Evolutionary conservation across 352 stramenopile species (phyloP).

Genomic region (Pythium periplocum): DNA sequence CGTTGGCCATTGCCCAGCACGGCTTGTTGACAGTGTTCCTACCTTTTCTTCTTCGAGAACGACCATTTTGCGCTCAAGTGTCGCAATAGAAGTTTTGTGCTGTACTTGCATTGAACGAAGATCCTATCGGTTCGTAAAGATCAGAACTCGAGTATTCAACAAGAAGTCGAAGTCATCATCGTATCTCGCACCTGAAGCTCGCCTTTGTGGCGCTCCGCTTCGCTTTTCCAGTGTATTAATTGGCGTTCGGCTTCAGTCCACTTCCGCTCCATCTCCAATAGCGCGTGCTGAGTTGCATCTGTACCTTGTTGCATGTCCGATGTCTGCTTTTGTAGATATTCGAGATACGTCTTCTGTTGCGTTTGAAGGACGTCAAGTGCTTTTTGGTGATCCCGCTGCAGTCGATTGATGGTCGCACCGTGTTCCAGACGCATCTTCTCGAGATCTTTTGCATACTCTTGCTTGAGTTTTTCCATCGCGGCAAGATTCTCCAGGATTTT

Average conservation of each 20-base stretch:
- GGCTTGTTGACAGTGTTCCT: conserved; percentile 1
- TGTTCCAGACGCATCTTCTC: conserved; percentile 40
- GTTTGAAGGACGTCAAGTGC: conserved; percentile 37
- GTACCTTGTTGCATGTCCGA: conserved; percentile 18
- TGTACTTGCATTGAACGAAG: too few relatives aligned
- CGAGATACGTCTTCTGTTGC: conserved; percentile 36
- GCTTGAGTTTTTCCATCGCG: conserved; percentile 34
- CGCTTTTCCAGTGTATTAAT: conserved; percentile 31
- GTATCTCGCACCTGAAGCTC: conserved; percentile 33
- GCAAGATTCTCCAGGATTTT: conserved; percentile 27
- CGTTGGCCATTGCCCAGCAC: conserved; percentile 1
- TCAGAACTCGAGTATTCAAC: neutral
- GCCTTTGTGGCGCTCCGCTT: conserved; percentile 25
- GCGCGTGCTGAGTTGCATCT: conserved; percentile 19
- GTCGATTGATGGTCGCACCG: conserved; percentile 23
- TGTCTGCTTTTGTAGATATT: conserved; percentile 46
- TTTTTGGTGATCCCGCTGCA: conserved; percentile 41
- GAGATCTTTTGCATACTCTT: conserved; percentile 36
- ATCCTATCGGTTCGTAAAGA: too few relatives aligned
- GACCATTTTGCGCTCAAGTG: conserved; percentile 9
- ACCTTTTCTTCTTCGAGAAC: conserved; percentile 11
- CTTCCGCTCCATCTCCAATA: conserved; percentile 28
- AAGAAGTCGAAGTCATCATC: neutral
- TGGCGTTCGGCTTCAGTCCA: conserved; percentile 30
- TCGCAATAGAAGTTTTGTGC: too few relatives aligned